Evolutionary conservation across 331 rosid genomes (phyloP).

Genomic region (Prunus yedoensis): DNA sequence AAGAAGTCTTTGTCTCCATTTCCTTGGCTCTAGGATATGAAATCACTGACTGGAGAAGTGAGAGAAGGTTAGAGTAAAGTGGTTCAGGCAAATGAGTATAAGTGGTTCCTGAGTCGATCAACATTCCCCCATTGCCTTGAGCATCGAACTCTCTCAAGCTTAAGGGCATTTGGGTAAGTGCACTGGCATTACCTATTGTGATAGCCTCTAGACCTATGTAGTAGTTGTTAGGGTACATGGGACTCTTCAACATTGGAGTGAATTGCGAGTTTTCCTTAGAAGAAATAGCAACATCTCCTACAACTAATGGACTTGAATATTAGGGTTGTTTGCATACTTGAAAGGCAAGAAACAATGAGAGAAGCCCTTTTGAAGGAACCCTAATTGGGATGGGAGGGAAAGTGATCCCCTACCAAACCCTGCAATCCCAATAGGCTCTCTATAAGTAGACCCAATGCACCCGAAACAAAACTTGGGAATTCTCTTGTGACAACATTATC

Average conservation of each 20-base stretch:
- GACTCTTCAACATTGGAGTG: slow-evolving; percentile 53
- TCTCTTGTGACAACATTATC: slow-evolving; percentile 18
- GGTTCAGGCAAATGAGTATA: slow-evolving; percentile 56
- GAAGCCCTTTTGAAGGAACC: slow-evolving; percentile 45
- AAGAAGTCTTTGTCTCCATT: slow-evolving; percentile 36
- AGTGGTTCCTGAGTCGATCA: slow-evolving; percentile 59
- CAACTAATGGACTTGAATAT: slow-evolving; percentile 47
- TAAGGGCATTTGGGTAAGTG: slow-evolving; percentile 22
- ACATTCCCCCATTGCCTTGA: slow-evolving; percentile 52
- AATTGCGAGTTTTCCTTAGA: slow-evolving; percentile 37
- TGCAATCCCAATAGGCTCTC: slow-evolving; percentile 55
- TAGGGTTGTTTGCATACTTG: slow-evolving; percentile 57
- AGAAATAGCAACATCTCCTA: slow-evolving; percentile 43
- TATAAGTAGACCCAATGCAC: slow-evolving; percentile 44
- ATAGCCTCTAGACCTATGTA: slow-evolving; percentile 50
- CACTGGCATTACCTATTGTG: slow-evolving; percentile 27
- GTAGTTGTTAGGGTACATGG: slow-evolving; percentile 45
- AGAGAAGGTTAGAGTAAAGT: slow-evolving; percentile 44
- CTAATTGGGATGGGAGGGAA: slow-evolving; percentile 53
- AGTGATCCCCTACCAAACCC: slow-evolving; percentile 56
- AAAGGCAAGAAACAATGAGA: slow-evolving; percentile 58
- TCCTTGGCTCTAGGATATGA: slow-evolving; percentile 45
- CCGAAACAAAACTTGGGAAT: slow-evolving; percentile 50
- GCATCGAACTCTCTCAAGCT: slow-evolving; percentile 48
- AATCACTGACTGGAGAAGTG: slow-evolving; percentile 31